phyloP scores from a whole-genome alignment of 352 stramenopile species.

The Pythium phragmiticola region DNA sequence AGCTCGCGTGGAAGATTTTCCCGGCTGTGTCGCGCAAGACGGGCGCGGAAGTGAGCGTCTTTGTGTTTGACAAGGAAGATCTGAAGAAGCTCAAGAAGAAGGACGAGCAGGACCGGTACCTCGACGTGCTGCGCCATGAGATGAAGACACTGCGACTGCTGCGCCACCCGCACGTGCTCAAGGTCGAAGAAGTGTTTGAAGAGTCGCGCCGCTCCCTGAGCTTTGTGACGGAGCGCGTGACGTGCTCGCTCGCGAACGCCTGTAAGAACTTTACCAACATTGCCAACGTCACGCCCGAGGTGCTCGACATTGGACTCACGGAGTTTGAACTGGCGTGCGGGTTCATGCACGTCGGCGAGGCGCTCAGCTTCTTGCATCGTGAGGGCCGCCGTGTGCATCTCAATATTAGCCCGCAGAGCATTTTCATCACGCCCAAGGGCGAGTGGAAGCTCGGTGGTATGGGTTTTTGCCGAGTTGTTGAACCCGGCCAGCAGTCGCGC shows the following conservation, averaged over 20 bases:
- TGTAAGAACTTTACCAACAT: constrained; percentile 89
- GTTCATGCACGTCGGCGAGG: constrained; percentile 87
- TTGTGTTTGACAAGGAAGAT: constrained; percentile 88
- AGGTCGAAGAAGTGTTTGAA: constrained; percentile 90
- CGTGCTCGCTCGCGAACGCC: constrained; percentile 88
- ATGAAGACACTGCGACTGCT: constrained; percentile 87
- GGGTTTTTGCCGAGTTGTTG: constrained; percentile 85
- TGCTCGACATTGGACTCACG: constrained; percentile 85
- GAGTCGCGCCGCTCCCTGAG: constrained; percentile 81
- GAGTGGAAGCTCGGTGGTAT: constrained; percentile 92
- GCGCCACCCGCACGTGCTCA: constrained; percentile 87
- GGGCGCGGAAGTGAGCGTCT: constrained; percentile 76
- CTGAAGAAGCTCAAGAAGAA: constrained; percentile 83
- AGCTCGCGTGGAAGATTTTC: constrained; percentile 85
- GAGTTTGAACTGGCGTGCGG: constrained; percentile 88
- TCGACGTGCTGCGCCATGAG: constrained; percentile 87
- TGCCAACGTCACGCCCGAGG: constrained; percentile 80
- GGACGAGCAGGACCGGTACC: constrained; percentile 80
- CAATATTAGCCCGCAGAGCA: constrained; percentile 80
- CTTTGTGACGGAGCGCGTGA: constrained; percentile 90
- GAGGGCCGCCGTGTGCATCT: constrained; percentile 87
- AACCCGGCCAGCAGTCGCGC: constrained; percentile 76
- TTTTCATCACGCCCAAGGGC: constrained; percentile 91
- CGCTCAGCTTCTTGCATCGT: constrained; percentile 89
- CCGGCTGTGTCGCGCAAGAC: constrained; percentile 80